Evolutionary conservation across 164 flowering plant species (phyloP).

Genomic region (Cinnamomum micranthum): DNA sequence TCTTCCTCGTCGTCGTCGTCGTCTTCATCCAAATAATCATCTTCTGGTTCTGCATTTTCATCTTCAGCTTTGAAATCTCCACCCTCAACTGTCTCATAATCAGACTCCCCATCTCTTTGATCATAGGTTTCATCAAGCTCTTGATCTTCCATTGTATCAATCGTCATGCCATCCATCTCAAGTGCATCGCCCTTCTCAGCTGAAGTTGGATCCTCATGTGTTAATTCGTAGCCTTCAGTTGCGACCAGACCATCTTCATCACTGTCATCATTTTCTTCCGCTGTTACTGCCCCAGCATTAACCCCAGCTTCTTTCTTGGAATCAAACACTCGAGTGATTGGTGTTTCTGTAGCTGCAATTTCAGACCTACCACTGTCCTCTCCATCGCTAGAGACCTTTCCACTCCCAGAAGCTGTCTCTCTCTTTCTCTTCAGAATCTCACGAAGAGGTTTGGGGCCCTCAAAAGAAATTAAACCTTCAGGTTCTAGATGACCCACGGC

Average conservation of each 20-base stretch:
- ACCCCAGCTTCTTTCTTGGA: slow-evolving; percentile 17
- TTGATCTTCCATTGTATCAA: slow-evolving; percentile 31
- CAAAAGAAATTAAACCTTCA: slow-evolving; percentile 53
- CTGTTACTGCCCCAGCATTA: slow-evolving; percentile 4
- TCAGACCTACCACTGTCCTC: slow-evolving; percentile 17
- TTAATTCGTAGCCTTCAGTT: slow-evolving; percentile 16
- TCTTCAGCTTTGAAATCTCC: slow-evolving; percentile 50
- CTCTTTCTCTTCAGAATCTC: slow-evolving; percentile 81
- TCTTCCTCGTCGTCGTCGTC: slow-evolving; percentile 58
- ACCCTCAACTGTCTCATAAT: slow-evolving; percentile 49
- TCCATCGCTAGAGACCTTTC: slow-evolving; percentile 12
- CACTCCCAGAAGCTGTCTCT: slow-evolving; percentile 31
- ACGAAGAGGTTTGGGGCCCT: slow-evolving; percentile 80
- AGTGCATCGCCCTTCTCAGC: slow-evolving; percentile 18
- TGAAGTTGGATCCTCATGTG: slow-evolving; percentile 25
- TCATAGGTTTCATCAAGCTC: slow-evolving; percentile 45
- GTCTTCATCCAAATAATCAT: slow-evolving; percentile 53
- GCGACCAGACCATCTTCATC: slow-evolving; percentile 9
- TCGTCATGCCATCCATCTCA: slow-evolving; percentile 36
- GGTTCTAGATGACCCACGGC: slow-evolving; percentile 21
- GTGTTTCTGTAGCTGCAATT: not conserved
- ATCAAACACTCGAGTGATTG: not conserved
- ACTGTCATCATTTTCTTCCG: slow-evolving; percentile 2
- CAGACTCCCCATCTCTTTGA: slow-evolving; percentile 47
- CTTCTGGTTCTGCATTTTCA: slow-evolving; percentile 52